These are phyloP conservation scores for Polyporus tsugae DNA, from an alignment of 1,284 basidiomycete genomes.

Conservation along the genomic window DNA sequence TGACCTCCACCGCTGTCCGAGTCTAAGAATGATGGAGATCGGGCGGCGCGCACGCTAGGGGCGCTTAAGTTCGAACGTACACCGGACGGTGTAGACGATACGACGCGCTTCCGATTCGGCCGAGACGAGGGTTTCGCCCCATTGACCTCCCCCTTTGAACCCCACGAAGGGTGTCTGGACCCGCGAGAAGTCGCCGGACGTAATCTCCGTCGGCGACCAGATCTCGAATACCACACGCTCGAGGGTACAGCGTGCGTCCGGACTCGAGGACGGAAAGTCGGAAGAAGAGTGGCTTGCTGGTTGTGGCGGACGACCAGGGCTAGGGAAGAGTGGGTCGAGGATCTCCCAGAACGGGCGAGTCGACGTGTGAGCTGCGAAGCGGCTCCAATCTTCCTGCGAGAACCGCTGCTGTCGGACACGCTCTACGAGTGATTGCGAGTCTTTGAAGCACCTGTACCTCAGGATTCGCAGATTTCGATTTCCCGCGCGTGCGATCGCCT, in stretches of 20 bases:
- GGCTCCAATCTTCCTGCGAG: neutral
- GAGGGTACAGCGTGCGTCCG: neutral
- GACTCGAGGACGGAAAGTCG: too few relatives aligned
- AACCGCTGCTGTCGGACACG: neutral
- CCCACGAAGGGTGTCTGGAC: constrained; percentile 1
- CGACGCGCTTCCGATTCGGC: neutral
- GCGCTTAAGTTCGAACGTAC: neutral
- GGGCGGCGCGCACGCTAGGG: neutral
- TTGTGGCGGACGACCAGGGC: neutral
- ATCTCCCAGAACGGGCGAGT: neutral
- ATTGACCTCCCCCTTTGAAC: neutral
- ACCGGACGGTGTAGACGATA: neutral
- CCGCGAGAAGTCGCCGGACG: neutral
- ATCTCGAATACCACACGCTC: neutral
- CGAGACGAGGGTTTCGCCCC: neutral
- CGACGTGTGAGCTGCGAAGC: neutral
- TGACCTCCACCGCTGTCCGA: too few relatives aligned
- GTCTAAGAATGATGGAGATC: too few relatives aligned
- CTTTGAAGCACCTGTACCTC: neutral
- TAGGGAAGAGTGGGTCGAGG: neutral
- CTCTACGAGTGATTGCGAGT: neutral
- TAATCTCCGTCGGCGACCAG: neutral
- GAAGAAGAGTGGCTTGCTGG: neutral
- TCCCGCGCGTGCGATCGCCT: neutral
- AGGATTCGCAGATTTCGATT: neutral